Conservation (phyloP, 2,329 filamentous ascomycete genomes). For the Setomelanomma holmii region DNA sequence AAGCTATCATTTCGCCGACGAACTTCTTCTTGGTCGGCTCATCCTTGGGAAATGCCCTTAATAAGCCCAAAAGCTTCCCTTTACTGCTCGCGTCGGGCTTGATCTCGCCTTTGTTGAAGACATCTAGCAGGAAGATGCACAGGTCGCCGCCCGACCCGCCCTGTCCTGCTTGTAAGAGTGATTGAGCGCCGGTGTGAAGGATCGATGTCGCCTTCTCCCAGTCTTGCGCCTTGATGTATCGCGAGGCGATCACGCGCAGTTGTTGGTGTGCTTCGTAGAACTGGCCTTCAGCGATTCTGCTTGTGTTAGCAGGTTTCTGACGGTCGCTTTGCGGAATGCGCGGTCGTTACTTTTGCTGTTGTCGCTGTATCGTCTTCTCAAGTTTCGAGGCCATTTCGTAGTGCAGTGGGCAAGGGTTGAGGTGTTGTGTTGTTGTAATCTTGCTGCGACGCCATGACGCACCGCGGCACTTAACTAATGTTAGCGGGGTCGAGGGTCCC, state of each 20-base stretch:
- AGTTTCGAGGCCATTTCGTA: conserved; percentile 59
- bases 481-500: too few species aligned
- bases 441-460: conserved; percentile 22
- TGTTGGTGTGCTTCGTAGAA: conserved; percentile 99
- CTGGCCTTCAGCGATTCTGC: conserved; percentile 84
- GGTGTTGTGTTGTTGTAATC: not conserved
- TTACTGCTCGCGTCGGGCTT: conserved; percentile 77
- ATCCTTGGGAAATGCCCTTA: conserved; percentile 79
- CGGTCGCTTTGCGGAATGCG: too few species aligned
- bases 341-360: conserved; percentile 73
- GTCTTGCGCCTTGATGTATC: conserved; percentile 88
- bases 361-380: conserved; percentile 74
- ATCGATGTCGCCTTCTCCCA: conserved; percentile 87
- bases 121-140: conserved; percentile 84
- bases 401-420: not conserved
- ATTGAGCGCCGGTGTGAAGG: conserved; percentile 80
- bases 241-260: conserved; percentile 90
- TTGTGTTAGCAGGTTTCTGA: conserved; percentile 20
- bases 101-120: conserved; percentile 86
- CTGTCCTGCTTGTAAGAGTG: conserved; percentile 89
- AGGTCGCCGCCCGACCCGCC: conserved; percentile 92
- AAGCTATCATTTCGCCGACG: conserved; percentile 84
- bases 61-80: conserved; percentile 75
- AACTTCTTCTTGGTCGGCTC: conserved; percentile 95
- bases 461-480: too few species aligned